These are phyloP conservation scores for Dryadomyces quercus-mongolicae DNA, from an alignment of 2,329 filamentous ascomycete species.

Conservation along the genomic window DNA sequence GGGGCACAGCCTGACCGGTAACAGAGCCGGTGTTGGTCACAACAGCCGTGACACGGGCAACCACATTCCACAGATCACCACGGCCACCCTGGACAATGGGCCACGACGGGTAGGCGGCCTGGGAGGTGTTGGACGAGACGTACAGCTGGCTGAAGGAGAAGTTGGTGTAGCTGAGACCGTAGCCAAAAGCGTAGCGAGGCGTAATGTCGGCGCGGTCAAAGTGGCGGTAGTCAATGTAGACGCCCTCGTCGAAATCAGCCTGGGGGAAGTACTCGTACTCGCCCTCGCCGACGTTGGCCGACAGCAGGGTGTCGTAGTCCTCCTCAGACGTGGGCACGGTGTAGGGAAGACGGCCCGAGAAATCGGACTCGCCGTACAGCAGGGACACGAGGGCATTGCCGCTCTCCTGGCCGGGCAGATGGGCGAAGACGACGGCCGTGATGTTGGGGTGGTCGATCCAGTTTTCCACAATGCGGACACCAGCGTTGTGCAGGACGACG, in stretches of 20 bases:
- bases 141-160: slow-evolving; percentile 57
- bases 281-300: slow-evolving; percentile 29
- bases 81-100: slow-evolving; percentile 57
- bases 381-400: slow-evolving; percentile 41
- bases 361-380: slow-evolving; percentile 42
- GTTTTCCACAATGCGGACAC: slow-evolving; percentile 42
- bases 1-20: slow-evolving; percentile 32
- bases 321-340: slow-evolving; percentile 41
- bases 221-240: slow-evolving; percentile 40
- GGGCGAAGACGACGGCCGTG: slow-evolving; percentile 48
- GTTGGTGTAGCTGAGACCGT: slow-evolving; percentile 41
- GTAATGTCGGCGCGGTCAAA: slow-evolving; percentile 34
- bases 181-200: slow-evolving; percentile 42
- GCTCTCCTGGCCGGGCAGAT: slow-evolving; percentile 50
- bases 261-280: slow-evolving; percentile 37
- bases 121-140: slow-evolving; percentile 55
- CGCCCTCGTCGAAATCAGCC: slow-evolving; percentile 34
- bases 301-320: slow-evolving; percentile 34
- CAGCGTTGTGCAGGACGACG: slow-evolving; percentile 52
- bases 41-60: slow-evolving; percentile 19
- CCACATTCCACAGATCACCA: slow-evolving; percentile 35
- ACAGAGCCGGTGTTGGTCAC: slow-evolving; percentile 30
- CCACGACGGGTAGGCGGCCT: slow-evolving; percentile 23
- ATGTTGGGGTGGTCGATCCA: slow-evolving; percentile 52
- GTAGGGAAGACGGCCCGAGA: slow-evolving; percentile 43